Percentiles rank a stretch among this genome's conserved stretches.
These are phyloP conservation scores for Raffaelea albimanens DNA, from an alignment of 2,329 filamentous ascomycete genomes.

Conservation along the genomic window DNA sequence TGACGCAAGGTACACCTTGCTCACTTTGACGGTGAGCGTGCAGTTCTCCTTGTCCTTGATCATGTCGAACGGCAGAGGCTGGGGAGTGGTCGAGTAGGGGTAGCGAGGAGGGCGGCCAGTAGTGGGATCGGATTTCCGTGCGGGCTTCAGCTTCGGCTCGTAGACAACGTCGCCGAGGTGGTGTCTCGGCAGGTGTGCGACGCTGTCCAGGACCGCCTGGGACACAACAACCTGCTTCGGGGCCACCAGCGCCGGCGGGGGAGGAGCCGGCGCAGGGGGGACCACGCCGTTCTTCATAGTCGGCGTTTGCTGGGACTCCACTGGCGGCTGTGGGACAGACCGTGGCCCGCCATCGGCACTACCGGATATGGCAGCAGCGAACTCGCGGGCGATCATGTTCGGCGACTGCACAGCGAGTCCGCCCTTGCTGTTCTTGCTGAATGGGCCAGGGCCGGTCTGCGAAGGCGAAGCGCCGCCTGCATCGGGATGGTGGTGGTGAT, in stretches of 20 bases:
- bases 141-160: slow-evolving; percentile 52
- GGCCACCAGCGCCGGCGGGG: slow-evolving; percentile 24
- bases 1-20: slow-evolving; percentile 63
- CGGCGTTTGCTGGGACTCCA: background rate
- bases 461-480: slow-evolving; percentile 27
- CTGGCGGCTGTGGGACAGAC: slow-evolving; percentile 10
- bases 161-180: slow-evolving; percentile 85
- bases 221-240: slow-evolving; percentile 59
- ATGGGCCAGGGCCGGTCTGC: slow-evolving; percentile 31
- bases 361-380: slow-evolving; percentile 15
- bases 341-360: slow-evolving; percentile 36
- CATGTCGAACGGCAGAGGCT: slow-evolving; percentile 64
- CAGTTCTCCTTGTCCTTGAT: slow-evolving; percentile 75
- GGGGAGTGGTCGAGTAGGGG: slow-evolving; percentile 43
- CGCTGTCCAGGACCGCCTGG: slow-evolving; percentile 60
- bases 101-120: slow-evolving; percentile 31
- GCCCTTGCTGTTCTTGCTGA: slow-evolving; percentile 37
- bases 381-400: slow-evolving; percentile 27
- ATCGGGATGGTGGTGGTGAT: slow-evolving; percentile 46
- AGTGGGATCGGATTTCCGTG: slow-evolving; percentile 39
- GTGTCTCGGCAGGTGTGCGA: slow-evolving; percentile 60
- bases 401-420: slow-evolving; percentile 35
- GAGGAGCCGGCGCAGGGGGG: background rate
- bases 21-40: slow-evolving; percentile 80
- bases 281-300: background rate